Percentiles rank a stretch among this genome's conserved stretches.
Conservation (phyloP, 2,329 filamentous ascomycete species). For the Aaosphaeria pasadenensis region DNA sequence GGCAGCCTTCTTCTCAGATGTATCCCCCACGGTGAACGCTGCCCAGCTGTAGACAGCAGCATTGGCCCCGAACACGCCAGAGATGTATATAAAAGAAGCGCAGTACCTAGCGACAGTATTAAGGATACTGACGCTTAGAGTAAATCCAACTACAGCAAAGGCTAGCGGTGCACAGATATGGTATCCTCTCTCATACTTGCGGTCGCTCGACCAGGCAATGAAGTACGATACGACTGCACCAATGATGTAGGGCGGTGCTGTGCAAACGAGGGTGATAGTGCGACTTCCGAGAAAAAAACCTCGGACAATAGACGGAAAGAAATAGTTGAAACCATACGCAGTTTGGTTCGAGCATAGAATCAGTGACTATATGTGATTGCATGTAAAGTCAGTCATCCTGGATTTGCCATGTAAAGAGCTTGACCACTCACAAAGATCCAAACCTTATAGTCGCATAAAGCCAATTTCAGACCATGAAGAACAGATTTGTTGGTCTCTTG, state of each 20-base stretch:
- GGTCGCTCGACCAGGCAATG: neutral
- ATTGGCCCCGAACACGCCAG: neutral
- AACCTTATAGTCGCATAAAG: conserved; percentile 5
- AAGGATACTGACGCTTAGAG: neutral
- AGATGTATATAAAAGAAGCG: neutral
- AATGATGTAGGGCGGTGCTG: neutral
- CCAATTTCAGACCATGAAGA: conserved; percentile 5
- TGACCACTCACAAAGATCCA: neutral
- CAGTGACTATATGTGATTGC: conserved; percentile 1
- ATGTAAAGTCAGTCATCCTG: no score
- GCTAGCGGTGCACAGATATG: conserved; percentile 1
- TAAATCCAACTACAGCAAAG: neutral
- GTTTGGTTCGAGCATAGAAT: conserved; percentile 6
- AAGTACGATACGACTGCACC: neutral
- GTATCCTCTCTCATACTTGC: neutral
- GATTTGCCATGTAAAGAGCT: neutral
- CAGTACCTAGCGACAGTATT: neutral
- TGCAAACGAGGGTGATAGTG: conserved; percentile 2
- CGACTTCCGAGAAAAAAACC: conserved; percentile 8
- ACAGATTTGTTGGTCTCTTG: conserved; percentile 3
- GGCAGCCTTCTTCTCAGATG: conserved; percentile 5
- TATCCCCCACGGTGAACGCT: conserved; percentile 2
- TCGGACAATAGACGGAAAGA: conserved; percentile 9
- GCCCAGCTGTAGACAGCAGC: neutral
- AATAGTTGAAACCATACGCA: conserved; percentile 7